These are phyloP conservation scores for Lactuca saligna DNA, from an alignment of 129 eudicot species.

Conservation along the genomic window DNA sequence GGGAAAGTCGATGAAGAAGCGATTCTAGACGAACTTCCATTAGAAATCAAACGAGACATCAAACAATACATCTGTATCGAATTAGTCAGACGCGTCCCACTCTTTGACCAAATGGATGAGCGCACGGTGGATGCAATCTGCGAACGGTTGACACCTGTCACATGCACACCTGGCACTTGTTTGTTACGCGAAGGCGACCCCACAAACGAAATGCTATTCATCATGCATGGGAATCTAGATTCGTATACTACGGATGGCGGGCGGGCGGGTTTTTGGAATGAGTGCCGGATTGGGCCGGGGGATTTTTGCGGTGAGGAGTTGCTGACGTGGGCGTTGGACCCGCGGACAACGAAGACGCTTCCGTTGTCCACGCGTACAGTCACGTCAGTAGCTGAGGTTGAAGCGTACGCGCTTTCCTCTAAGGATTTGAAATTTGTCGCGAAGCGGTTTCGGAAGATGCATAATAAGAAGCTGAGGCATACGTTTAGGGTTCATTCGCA, in stretches of 20 bases:
- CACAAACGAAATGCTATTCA: constrained; percentile 68
- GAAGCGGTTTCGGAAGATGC: constrained; percentile 56
- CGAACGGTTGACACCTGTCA: constrained; percentile 50
- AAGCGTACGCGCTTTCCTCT: constrained; percentile 64
- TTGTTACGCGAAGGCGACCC: constrained; percentile 77
- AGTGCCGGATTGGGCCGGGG: constrained; percentile 58
- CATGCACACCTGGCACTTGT: constrained; percentile 53
- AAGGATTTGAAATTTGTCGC: constrained; percentile 71
- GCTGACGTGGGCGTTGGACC: constrained; percentile 72
- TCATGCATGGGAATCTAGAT: constrained; percentile 59
- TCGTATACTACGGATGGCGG: constrained; percentile 83
- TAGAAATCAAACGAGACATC: constrained; percentile 74
- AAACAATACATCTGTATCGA: constrained; percentile 75
- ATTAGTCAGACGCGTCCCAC: constrained; percentile 69
- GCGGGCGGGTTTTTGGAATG: constrained; percentile 56
- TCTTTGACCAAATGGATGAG: constrained; percentile 81
- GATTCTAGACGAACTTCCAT: constrained; percentile 52
- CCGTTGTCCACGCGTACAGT: constrained; percentile 77
- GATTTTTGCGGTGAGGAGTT: constrained; percentile 89
- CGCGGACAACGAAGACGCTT: constrained; percentile 49
- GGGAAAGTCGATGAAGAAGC: constrained; percentile 72
- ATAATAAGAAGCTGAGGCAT: constrained; percentile 66
- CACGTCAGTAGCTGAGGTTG: constrained; percentile 59
- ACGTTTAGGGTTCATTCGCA: constrained; percentile 71
- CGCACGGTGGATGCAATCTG: constrained; percentile 70